Conservation (phyloP, 768 basidiomycete genomes). For the Macrocybe gigantea region DNA sequence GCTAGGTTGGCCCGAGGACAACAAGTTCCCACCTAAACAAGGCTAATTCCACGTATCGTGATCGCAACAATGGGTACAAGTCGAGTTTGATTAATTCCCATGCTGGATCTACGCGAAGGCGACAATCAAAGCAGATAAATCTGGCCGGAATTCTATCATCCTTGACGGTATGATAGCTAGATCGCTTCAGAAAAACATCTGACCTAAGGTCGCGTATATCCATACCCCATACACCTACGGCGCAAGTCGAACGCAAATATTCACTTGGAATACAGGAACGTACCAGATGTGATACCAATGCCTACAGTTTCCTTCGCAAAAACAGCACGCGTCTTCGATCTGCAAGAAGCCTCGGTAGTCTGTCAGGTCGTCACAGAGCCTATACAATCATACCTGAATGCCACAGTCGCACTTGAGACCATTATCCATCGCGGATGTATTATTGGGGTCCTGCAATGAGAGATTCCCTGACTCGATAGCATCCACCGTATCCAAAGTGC, state of each 20-base stretch:
- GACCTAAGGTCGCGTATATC: neutral
- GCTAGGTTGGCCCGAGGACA: neutral
- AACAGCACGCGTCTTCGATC: conserved; percentile 50
- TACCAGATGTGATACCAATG: conserved; percentile 78
- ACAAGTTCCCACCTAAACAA: conserved; percentile 50
- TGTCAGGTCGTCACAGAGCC: neutral
- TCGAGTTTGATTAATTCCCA: conserved; percentile 66
- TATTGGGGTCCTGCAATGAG: conserved; percentile 10
- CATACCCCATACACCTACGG: conserved; percentile 57
- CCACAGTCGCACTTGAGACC: conserved; percentile 68
- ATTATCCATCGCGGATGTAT: conserved; percentile 21
- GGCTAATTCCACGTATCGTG: conserved; percentile 63
- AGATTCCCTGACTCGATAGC: conserved; percentile 8
- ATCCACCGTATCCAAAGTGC: conserved; percentile 1
- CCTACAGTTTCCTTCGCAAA: conserved; percentile 70
- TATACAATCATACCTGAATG: conserved; percentile 36
- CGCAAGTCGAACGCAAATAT: neutral
- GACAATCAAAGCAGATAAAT: conserved; percentile 76
- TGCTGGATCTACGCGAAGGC: conserved; percentile 55
- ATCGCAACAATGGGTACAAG: conserved; percentile 51
- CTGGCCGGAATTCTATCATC: conserved; percentile 53
- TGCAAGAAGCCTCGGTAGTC: conserved; percentile 16
- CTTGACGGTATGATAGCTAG: conserved; percentile 55
- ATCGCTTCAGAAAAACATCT: neutral
- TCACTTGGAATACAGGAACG: conserved; percentile 11